Evolutionary conservation across 176 grass and related monocot species (phyloP).

Genomic region (Aegilops sharonensis): DNA sequence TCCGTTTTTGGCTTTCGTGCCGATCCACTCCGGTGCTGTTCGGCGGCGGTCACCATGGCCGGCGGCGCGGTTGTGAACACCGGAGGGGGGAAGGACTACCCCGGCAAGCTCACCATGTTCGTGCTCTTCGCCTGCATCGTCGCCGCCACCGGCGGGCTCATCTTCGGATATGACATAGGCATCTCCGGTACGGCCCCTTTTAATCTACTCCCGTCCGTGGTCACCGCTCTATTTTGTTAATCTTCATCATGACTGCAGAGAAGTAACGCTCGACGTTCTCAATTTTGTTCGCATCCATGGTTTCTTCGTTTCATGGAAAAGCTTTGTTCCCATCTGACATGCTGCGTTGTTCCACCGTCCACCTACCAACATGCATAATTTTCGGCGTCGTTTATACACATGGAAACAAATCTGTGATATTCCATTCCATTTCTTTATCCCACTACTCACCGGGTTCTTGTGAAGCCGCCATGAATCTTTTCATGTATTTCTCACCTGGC

Average conservation of each 20-base stretch:
- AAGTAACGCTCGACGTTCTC: background rate
- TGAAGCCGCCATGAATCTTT: constrained; percentile 28
- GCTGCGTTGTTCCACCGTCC: background rate
- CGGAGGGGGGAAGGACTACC: constrained; percentile 70
- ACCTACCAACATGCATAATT: constrained; percentile 5
- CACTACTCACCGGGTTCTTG: background rate
- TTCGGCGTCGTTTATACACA: background rate
- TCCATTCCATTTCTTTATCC: constrained; percentile 23
- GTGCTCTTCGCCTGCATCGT: constrained; percentile 87
- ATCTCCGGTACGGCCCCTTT: constrained; percentile 61
- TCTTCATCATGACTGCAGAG: background rate
- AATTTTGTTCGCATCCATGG: background rate
- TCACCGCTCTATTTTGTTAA: background rate
- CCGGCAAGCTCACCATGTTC: constrained; percentile 83
- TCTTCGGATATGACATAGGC: constrained; percentile 94
- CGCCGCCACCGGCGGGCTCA: constrained; percentile 91
- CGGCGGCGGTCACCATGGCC: constrained; percentile 39
- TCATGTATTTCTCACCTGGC: constrained; percentile 7
- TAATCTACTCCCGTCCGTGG: background rate
- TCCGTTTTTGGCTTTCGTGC: no score
- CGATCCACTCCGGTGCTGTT: background rate
- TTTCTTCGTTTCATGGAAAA: background rate
- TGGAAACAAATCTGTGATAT: constrained; percentile 7
- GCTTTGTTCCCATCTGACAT: constrained; percentile 9
- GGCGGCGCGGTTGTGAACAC: constrained; percentile 61